Conservation (phyloP, 140 eudicot species). For the Anethum foeniculum region DNA sequence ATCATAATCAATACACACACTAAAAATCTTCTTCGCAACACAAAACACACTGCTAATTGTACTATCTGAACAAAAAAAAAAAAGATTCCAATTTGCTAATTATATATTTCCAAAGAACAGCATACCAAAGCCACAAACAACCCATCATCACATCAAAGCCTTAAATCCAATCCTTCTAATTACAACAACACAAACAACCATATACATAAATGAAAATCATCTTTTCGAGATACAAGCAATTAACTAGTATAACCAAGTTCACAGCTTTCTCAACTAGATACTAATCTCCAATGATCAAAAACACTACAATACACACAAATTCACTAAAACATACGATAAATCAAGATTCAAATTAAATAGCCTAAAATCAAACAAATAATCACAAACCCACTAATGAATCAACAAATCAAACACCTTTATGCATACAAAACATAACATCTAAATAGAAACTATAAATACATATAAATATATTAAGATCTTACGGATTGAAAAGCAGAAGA, state of each 20-base stretch:
- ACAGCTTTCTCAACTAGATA: neutral
- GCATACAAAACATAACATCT: neutral
- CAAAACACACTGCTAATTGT: neutral
- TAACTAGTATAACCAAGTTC: neutral
- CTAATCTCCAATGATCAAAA: neutral
- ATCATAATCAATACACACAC: neutral
- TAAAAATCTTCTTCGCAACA: neutral
- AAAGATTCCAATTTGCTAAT: too few relatives aligned
- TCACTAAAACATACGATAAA: neutral
- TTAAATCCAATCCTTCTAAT: neutral
- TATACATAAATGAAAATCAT: neutral
- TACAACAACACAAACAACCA: neutral
- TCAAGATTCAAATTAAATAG: neutral
- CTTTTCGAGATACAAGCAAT: too few relatives aligned
- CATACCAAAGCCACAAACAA: neutral
- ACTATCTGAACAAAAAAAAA: too few relatives aligned
- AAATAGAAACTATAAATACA: neutral
- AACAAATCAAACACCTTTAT: neutral
- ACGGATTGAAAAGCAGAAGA: slow-evolving; percentile 16
- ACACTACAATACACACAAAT: neutral
- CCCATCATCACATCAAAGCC: neutral
- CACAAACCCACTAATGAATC: neutral
- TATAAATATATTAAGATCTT: neutral
- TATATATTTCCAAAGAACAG: neutral
- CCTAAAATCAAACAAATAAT: neutral